Evolutionary conservation across 2,329 filamentous ascomycete species (phyloP).

Genomic region (Hypoxylon sp.): DNA sequence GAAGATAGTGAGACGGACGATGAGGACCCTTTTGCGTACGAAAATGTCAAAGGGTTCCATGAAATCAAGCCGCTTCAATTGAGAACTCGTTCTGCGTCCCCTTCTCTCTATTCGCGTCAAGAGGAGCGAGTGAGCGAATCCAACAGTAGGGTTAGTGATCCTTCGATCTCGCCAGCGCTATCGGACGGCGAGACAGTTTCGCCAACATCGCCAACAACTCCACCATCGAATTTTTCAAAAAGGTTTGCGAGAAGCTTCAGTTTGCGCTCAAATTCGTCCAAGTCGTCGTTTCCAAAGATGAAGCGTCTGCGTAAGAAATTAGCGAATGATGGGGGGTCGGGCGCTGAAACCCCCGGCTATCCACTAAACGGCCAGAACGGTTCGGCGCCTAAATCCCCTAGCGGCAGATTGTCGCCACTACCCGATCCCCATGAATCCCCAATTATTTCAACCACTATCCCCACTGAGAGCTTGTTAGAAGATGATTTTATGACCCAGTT

Average conservation of each 20-base stretch:
- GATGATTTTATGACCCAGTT: slow-evolving; percentile 71
- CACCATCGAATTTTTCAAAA: slow-evolving; percentile 51
- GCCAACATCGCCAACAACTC: slow-evolving; percentile 52
- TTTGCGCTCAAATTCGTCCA: slow-evolving; percentile 49
- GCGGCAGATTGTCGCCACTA: slow-evolving; percentile 48
- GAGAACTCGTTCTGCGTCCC: slow-evolving; percentile 50
- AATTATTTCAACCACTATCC: slow-evolving; percentile 68
- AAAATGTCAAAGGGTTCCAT: slow-evolving; percentile 47
- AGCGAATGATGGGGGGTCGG: slow-evolving; percentile 35
- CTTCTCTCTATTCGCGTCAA: slow-evolving; percentile 54
- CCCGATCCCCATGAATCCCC: slow-evolving; percentile 62
- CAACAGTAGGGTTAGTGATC: slow-evolving; percentile 51
- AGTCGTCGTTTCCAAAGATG: slow-evolving; percentile 43
- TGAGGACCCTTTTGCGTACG: slow-evolving; percentile 57
- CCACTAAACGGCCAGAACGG: slow-evolving; percentile 38
- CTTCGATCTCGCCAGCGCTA: slow-evolving; percentile 50
- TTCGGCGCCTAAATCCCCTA: slow-evolving; percentile 48
- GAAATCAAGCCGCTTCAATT: slow-evolving; percentile 50
- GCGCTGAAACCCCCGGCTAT: slow-evolving; percentile 45
- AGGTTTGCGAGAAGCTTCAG: slow-evolving; percentile 52
- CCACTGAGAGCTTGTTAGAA: slow-evolving; percentile 69
- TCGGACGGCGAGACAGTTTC: slow-evolving; percentile 52
- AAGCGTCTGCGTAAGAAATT: slow-evolving; percentile 51
- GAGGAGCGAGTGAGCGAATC: slow-evolving; percentile 49
- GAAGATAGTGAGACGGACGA: slow-evolving; percentile 61